Percentiles rank a stretch among this genome's conserved stretches.
Conservation (phyloP, 2,329 filamentous ascomycete species). For the Monascus ruber region DNA sequence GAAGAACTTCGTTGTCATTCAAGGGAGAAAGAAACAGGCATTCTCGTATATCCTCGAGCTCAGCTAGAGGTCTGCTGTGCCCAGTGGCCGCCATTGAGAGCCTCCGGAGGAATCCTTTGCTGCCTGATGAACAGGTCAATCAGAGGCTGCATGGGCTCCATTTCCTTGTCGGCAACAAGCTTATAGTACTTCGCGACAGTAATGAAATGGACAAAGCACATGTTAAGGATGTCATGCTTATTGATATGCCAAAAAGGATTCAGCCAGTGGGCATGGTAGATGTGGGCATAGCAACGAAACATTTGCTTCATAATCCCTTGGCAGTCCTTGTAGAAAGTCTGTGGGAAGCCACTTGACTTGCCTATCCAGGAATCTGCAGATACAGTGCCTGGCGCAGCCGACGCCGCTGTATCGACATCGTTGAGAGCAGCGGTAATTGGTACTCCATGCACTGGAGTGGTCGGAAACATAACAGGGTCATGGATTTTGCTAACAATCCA, state of each 20-base stretch:
- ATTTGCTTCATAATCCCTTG: conserved; percentile 94
- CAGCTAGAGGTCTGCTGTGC: conserved; percentile 24
- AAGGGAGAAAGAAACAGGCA: conserved; percentile 7
- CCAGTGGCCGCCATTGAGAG: conserved; percentile 32
- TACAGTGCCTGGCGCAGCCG: conserved; percentile 44
- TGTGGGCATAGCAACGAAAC: conserved; percentile 95
- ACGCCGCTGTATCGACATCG: conserved; percentile 43
- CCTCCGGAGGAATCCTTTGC: conserved; percentile 69
- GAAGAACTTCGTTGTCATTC: conserved; percentile 17
- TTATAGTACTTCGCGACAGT: conserved; percentile 69
- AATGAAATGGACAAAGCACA: conserved; percentile 77
- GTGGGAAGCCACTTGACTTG: conserved; percentile 84
- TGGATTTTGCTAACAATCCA: conserved; percentile 97
- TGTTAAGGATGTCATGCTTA: conserved; percentile 61
- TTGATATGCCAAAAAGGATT: conserved; percentile 77
- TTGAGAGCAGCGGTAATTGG: conserved; percentile 44
- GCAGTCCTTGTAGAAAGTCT: conserved; percentile 79
- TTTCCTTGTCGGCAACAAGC: conserved; percentile 76
- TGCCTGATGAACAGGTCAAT: conserved; percentile 87
- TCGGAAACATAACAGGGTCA: conserved; percentile 81
- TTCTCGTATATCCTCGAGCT: conserved; percentile 10
- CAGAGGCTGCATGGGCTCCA: conserved; percentile 90
- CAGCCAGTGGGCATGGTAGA: conserved; percentile 92
- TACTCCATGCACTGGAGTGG: conserved; percentile 57
- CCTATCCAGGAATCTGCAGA: conserved; percentile 67